Percentiles rank a stretch among this genome's conserved stretches.
phyloP scores from a whole-genome alignment of 1,139 yeast species.

The Blastobotrys proliferans region DNA sequence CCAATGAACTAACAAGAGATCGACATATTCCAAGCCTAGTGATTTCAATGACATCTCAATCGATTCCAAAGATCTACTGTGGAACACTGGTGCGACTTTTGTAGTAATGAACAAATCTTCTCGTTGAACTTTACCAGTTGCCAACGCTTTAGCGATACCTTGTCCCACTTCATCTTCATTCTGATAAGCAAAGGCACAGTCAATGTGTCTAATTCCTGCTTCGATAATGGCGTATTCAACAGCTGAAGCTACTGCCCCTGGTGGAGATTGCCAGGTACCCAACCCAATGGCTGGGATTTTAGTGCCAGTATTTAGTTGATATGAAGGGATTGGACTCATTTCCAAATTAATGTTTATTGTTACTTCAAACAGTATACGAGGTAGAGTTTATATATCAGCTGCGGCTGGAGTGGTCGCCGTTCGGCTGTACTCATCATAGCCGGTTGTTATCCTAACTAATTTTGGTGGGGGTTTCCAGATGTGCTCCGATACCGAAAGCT shows the following conservation, averaged over 20 bases:
- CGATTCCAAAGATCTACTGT: slow-evolving; percentile 54
- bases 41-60: slow-evolving; percentile 59
- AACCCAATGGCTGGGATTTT: slow-evolving; percentile 66
- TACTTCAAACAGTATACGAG: no score
- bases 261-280: slow-evolving; percentile 74
- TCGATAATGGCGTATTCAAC: slow-evolving; percentile 59
- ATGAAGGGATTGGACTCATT: no score
- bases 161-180: slow-evolving; percentile 61
- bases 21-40: slow-evolving; percentile 75
- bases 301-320: slow-evolving; percentile 55
- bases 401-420: no score
- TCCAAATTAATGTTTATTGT: no score
- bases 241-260: slow-evolving; percentile 55
- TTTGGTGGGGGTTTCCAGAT: no score
- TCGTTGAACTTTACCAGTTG: slow-evolving; percentile 63
- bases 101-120: slow-evolving; percentile 73
- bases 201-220: slow-evolving; percentile 75
- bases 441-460: no score
- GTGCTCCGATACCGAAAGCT: no score
- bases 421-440: no score
- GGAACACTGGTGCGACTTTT: slow-evolving; percentile 70
- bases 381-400: no score
- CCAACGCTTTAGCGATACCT: slow-evolving; percentile 49
- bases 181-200: slow-evolving; percentile 65
- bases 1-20: slow-evolving; percentile 84